Evolutionary conservation across 2,329 filamentous ascomycete species (phyloP).

Genomic region (Fusarium sp.): DNA sequence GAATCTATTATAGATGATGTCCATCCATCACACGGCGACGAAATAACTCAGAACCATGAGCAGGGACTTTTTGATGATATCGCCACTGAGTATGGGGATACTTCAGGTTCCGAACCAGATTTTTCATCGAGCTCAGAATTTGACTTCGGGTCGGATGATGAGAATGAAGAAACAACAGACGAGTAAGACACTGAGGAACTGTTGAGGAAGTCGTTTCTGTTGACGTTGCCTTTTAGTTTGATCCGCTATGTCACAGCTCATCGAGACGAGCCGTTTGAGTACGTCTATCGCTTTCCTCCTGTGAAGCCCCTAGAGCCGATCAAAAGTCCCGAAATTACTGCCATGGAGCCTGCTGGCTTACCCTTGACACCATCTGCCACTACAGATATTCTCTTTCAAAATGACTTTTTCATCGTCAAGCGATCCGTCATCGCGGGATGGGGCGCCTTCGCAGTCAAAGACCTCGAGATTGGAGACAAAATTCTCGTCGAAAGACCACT

Average conservation of each 20-base stretch:
- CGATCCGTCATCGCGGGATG: slow-evolving; percentile 54
- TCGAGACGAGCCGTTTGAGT: slow-evolving; percentile 12
- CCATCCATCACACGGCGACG: slow-evolving; percentile 2
- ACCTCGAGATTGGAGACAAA: slow-evolving; percentile 50
- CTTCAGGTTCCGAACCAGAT: slow-evolving; percentile 35
- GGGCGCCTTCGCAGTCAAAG: slow-evolving; percentile 56
- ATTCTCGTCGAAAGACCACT: slow-evolving; percentile 59
- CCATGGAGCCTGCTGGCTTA: not conserved
- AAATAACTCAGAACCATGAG: not conserved
- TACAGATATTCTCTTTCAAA: slow-evolving; percentile 44
- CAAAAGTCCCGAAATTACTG: not conserved
- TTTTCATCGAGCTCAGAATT: slow-evolving; percentile 33
- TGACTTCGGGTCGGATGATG: slow-evolving; percentile 32
- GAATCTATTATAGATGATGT: not conserved
- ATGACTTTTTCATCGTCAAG: slow-evolving; percentile 53
- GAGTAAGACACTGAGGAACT: slow-evolving; percentile 22
- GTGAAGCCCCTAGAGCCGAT: slow-evolving; percentile 20
- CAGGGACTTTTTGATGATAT: slow-evolving; percentile 3
- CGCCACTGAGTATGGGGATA: slow-evolving; percentile 20
- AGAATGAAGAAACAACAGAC: slow-evolving; percentile 34
- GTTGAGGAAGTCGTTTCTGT: not conserved
- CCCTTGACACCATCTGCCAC: slow-evolving; percentile 3
- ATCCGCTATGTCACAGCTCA: slow-evolving; percentile 21
- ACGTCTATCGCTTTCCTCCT: not conserved
- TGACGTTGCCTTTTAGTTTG: slow-evolving; percentile 22